These are phyloP conservation scores for Hibiscus trionum DNA, from an alignment of 345 rosid species.

Conservation along the genomic window DNA sequence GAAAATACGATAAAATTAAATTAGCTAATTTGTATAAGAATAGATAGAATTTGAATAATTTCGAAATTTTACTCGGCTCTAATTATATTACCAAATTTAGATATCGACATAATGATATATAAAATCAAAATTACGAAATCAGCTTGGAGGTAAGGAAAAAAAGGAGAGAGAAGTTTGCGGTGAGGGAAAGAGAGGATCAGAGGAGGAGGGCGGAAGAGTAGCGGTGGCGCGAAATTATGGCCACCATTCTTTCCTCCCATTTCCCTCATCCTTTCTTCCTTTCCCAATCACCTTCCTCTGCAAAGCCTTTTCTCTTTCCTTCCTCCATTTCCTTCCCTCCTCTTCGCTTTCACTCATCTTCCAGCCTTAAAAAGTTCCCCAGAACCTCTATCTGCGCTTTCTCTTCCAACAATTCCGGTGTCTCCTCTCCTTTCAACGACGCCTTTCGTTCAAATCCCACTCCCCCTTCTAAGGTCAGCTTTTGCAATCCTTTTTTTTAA, in stretches of 20 bases:
- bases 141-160: neutral
- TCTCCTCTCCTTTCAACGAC: conserved; percentile 37
- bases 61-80: too few relatives aligned
- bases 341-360: conserved; percentile 9
- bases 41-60: too few relatives aligned
- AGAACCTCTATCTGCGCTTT: conserved; percentile 27
- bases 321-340: conserved; percentile 11
- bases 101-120: too few relatives aligned
- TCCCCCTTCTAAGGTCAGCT: conserved; percentile 38
- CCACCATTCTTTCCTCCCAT: conserved; percentile 21
- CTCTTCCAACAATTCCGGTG: conserved; percentile 22
- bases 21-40: too few relatives aligned
- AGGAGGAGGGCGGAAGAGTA: neutral
- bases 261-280: conserved; percentile 21
- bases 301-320: conserved; percentile 15
- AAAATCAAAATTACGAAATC: too few relatives aligned
- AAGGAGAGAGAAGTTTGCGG: neutral
- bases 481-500: neutral
- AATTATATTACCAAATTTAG: too few relatives aligned
- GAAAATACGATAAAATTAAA: too few relatives aligned
- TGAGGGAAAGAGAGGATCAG: conserved; percentile 2
- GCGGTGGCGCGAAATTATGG: conserved; percentile 24
- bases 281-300: neutral
- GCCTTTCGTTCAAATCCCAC: conserved; percentile 25
- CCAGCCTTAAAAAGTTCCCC: conserved; percentile 20